Base-by-base conservation (phyloP, 75 land plant species). In the Pinus tabuliformis region DNA sequence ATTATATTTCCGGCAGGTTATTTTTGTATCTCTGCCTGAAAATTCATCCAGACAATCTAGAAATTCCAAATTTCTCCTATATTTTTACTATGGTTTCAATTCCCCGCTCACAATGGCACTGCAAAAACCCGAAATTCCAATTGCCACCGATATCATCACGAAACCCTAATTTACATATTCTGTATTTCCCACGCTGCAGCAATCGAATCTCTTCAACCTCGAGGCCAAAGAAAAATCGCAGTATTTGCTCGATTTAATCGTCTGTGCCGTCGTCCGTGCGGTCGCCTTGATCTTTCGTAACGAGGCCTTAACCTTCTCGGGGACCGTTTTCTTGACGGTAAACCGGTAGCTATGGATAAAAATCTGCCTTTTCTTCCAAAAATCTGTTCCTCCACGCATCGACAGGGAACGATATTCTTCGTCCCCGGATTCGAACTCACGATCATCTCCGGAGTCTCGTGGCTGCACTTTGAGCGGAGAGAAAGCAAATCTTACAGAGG, bases 291-390 rank as follows among this genome's bases (percentile, higher is more conserved):
- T 22, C 54, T 18, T 42, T 42, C 72, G 49, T 3, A 86, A 63
- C 0, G 82, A 74, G 16, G 42, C 36, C 62, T 63, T 79, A 60
- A 86, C 74, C 39, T 73, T 80, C 64, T 81, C 82, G 13, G 36
- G 20, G 17, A 81, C 9, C 21, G 73, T 83, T 78, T 57, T 76
- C 57, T 81, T 86, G 61, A 82, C 60, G 56, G 82, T 61, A 81
- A 89, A 86, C 17, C 79, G 86, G 73, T 89, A 89, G 80, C 88
- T 86, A 63, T 84, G 72, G 39, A 89, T 64, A 63, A 89, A 89
- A 3, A 86, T 70, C 82, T 86, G 89, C 65, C 91, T 76, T 80
- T 83, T 83, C 74, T 89, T 88, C 66, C 77, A 56, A 64, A 60
- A 77, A 57, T 68, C 42, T 37, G 20, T 13, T 39, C 21, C 72